Base-by-base conservation (phyloP, 2,329 filamentous ascomycete genomes). In the Endothia cerciana region DNA sequence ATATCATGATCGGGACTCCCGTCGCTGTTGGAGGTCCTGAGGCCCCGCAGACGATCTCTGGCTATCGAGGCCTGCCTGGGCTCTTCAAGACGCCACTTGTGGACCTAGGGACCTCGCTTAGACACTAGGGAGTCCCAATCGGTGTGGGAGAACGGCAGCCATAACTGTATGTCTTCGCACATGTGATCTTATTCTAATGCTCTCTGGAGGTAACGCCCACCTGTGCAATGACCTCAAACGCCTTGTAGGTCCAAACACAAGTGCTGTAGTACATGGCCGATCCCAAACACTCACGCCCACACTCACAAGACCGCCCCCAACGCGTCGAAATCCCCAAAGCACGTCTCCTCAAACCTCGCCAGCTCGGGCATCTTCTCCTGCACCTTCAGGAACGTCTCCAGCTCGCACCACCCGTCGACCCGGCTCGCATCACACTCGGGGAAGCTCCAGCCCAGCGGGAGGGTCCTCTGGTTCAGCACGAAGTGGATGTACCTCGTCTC, bases 371-470 rank as follows among this genome's bases (percentile, higher is more conserved):
- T 88, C 68, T 78, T 79, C 67, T 87, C 81, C 77, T 90, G 87
- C 5, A 88, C 80, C 67, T 84, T 75, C 53, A 93, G 72, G 72
- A 93, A 93, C 0, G 88, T 88, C 3, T 83, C 82, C 59, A 93
- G 75, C 73, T 93, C 90, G 73, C 91, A 93, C 90, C 91, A 93
- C 0, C 91, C 91, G 74, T 93, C 91, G 53, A 88, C 84, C 4
- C 91, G 79, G 13, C 82, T 73, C 1, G 70, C 77, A 47, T 85
- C 89, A 71, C 91, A 93, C 66, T 87, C 85, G 1, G 84, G 76
- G 68, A 91, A 88, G 72, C 88, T 92, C 66, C 76, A 76, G 7
- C 90, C 88, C 0, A 93, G 79, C 1, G 91, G 91, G 0, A 93
- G 72, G 0, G 90, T 93, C 38, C 91, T 82, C 77, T 92, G 90